Evolutionary conservation across 495 filamentous ascomycete genomes (phyloP).

Genomic region (Amniculicola lignicola): DNA sequence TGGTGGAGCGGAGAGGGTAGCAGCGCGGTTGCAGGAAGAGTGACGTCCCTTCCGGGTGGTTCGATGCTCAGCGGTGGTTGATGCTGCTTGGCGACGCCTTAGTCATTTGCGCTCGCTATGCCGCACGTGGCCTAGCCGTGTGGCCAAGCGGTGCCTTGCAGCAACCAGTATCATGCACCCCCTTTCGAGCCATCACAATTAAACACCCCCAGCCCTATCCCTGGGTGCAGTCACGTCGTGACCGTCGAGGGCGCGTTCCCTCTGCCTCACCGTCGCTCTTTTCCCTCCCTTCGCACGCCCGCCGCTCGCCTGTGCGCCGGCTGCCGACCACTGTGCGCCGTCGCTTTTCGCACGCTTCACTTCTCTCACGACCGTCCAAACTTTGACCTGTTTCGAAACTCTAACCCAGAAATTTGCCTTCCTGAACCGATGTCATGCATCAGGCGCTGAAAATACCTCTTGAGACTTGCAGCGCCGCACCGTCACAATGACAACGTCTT

Average conservation of each 20-base stretch:
- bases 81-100: too few relatives aligned
- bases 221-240: too few relatives aligned
- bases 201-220: too few relatives aligned
- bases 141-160: too few relatives aligned
- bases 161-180: too few relatives aligned
- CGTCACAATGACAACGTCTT: constrained; percentile 33
- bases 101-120: too few relatives aligned
- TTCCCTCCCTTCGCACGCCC: not conserved
- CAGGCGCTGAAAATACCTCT: constrained; percentile 9
- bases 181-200: too few relatives aligned
- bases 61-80: constrained; percentile 1
- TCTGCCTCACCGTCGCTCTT: not conserved
- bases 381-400: constrained; percentile 13
- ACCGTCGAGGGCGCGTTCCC: too few relatives aligned
- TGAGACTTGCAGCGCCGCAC: constrained; percentile 27
- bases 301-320: not conserved
- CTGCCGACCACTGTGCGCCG: not conserved
- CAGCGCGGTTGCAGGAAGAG: not conserved
- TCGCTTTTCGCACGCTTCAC: constrained; percentile 18
- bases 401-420: not conserved
- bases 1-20: constrained; percentile 22
- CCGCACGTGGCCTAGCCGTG: too few relatives aligned
- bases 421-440: constrained; percentile 28
- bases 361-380: not conserved
- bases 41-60: constrained; percentile 4